Evolutionary conservation across 2,329 filamentous ascomycete species (phyloP), one percentile per base, ranked within the genome.

Genomic region (Xylariales sp.): DNA sequence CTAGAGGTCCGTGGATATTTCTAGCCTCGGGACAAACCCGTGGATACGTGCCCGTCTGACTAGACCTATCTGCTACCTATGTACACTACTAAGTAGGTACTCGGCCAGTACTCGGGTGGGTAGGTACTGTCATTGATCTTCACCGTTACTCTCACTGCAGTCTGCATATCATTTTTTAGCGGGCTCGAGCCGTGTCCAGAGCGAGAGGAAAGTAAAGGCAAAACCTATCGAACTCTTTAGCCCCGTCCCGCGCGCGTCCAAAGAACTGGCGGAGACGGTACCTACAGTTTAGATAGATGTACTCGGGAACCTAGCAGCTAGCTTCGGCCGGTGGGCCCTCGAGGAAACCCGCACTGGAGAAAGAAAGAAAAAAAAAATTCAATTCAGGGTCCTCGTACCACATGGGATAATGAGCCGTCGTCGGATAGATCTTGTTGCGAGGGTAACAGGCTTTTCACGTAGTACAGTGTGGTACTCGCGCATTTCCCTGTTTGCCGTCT

Each of bases 341-440:
- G 23, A 54, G 12, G 14, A 34, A 18, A 56, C 41, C 48, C 28
- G 59, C 39, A 30, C 58, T 41, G 62, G 48, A 53, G 45, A 41
- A 39, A 54, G 54, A 54, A 57, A 50, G 34, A 57, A 28, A n/a
- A 54, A 58, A 54, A 57, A 50, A 41, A 57, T n/a, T 28, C 46
- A 55, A 50, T 30, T 32, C 46, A 43, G 23, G 48, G 12, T 34
- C 39, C 30, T 61, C 36, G 18, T 34, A 54, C 43, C 28, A 30
- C 46, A 14, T 32, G 43, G 39, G 46, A 49, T 18, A 41, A 57
- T 12, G 41, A 59, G 41, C 59, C 49, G 14, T 64, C 36, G 34
- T 45, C 18, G 34, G 36, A 36, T 52, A 64, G 36, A 36, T 56
- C 14, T 39, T 53, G 64, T 67, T 62, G 59, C 53, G 54, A 57